Conservation (phyloP, 2,329 filamentous ascomycete genomes). For the Trichoderma brevicompactum region DNA sequence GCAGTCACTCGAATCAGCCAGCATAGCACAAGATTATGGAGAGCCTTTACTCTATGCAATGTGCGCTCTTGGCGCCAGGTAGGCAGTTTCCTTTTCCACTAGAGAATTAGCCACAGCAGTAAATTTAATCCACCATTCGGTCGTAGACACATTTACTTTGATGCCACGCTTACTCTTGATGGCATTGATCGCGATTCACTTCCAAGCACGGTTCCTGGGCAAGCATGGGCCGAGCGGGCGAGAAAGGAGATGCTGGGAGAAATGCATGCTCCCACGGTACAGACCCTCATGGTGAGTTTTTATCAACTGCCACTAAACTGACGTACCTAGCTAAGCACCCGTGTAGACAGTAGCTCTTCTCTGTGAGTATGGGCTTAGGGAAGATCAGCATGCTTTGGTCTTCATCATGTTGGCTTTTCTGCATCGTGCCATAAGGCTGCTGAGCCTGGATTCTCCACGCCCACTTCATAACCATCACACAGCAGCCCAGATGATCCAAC, state of each 20-base stretch:
- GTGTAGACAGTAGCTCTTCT: slow-evolving; percentile 33
- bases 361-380: slow-evolving; percentile 34
- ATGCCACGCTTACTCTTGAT: slow-evolving; percentile 16
- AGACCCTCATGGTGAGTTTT: slow-evolving; percentile 34
- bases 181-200: slow-evolving; percentile 1
- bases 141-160: slow-evolving; percentile 31
- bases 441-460: slow-evolving; percentile 32
- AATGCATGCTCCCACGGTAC: slow-evolving; percentile 32
- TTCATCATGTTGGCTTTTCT: slow-evolving; percentile 34
- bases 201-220: slow-evolving; percentile 29
- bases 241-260: slow-evolving; percentile 31
- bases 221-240: slow-evolving; percentile 33
- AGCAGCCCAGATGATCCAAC: slow-evolving; percentile 28
- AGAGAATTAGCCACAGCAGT: background rate
- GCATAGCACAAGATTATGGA: slow-evolving; percentile 33
- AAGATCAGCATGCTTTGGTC: slow-evolving; percentile 34
- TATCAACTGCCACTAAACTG: background rate
- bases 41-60: slow-evolving; percentile 35
- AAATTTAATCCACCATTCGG: background rate
- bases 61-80: slow-evolving; percentile 36
- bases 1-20: slow-evolving; percentile 34
- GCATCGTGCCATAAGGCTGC: slow-evolving; percentile 34
- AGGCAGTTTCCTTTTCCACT: background rate
- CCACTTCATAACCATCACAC: slow-evolving; percentile 19
- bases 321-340: background rate